Evolutionary conservation across 208 protist genomes (phyloP), one percentile per base, ranked within the genome.

Genomic region (Kentomonas sorsogonicus): DNA sequence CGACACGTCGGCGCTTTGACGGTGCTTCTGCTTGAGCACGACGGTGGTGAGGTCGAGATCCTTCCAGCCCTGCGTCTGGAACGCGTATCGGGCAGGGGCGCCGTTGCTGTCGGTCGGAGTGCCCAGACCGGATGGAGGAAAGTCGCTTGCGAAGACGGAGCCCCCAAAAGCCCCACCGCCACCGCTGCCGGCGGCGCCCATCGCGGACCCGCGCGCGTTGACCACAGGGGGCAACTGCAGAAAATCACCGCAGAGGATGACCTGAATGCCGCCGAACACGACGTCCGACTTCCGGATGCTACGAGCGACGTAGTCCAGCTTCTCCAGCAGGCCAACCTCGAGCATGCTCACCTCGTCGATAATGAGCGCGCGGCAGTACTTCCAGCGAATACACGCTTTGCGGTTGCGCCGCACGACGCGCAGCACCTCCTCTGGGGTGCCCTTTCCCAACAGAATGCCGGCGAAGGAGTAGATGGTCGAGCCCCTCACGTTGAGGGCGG

Each of bases 321-420:
- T 73, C 38, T 77, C 79, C n/a, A 93, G 61, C 7, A 88, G 45
- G 13, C 58, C 26, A 13, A 57, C 59, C 15, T 74, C 62, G 48
- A 93, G 52, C 81, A 89, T 93, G 31, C 73, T 84, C 15, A 93
- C 67, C 54, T 93, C 85, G 58, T 93, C 85, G 46, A 93, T 72
- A 13, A 93, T 70, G 23, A 93, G 62, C 11, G 71, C 60, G 22
- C 67, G 41, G 55, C 63, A 69, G 46, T 72, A 73, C 39, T 56
- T 57, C 73, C 69, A 78, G 10, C 78, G 69, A 6, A 59, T 60
- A 15, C 47, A 46, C 5, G 72, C 72, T 18, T 66, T 66, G n/a
- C 72, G 63, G 23, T 48, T 77, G 39, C 60, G 44, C 34, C 72
- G 67, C 1, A 84, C 72, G 30, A 52, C 44, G 29, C 67, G 61